Evolutionary conservation across 2,329 filamentous ascomycete genomes (phyloP), one percentile per base, ranked within the genome.

Genomic region (Nemania diffusa): DNA sequence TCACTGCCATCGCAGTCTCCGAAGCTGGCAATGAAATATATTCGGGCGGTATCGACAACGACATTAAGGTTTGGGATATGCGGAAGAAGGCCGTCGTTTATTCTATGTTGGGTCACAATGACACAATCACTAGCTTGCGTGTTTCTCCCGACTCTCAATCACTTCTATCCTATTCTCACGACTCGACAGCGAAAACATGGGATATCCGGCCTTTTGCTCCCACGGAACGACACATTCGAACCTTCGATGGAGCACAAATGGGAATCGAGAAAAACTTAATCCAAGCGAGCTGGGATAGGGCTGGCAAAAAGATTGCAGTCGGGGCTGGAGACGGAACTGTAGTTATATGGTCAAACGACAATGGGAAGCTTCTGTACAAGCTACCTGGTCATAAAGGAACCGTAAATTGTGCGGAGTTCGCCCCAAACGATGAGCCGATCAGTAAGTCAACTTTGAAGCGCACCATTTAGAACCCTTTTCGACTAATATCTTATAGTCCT

Each of bases 11-110:
- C 5, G 93, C 94, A 17, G 84, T 98, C n/a, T 91, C 94, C 0
- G 94, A 97, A 78, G 94, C 95, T 1, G 96, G 96, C 20, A 97
- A 97, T 78, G 96, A 98, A 81, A 88, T 99, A 27, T 99, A 96
- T 79, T 92, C 92, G 6, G 95, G 95, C 53, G 92, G 94, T 24
- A 97, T 99, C 73, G 96, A 98, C 81, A 97, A 98, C 77, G 94
- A 97, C 74, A 97, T 99, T 78, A 93, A 94, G 74, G 94, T 97
- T 22, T 99, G 96, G 95, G 96, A 99, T 80, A 82, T 98, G 76
- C 90, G 96, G 72, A 98, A 97, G 83, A 94, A 97, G 80, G 88
- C 91, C 6, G 88, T 97, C 2, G 89, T 93, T 5, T 97, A 98
- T 80, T 91, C 91, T 1, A 90, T 99, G 85, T 81, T 92, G 13